Evolutionary conservation across 129 eudicot genomes (phyloP).

Genomic region (Flaveria ramosissima): DNA sequence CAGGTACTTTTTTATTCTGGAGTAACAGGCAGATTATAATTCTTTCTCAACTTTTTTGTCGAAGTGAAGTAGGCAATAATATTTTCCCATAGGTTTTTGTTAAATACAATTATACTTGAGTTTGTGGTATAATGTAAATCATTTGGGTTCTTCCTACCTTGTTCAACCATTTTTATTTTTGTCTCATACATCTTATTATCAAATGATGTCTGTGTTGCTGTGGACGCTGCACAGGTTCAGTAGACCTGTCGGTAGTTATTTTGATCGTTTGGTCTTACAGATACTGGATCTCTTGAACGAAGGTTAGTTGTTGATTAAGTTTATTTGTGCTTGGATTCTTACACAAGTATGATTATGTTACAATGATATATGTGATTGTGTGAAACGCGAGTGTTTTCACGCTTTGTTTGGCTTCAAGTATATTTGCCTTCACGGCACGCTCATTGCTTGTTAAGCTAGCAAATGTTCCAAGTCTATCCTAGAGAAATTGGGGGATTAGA

Average conservation of each 20-base stretch:
- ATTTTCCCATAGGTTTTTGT: slow-evolving; percentile 25
- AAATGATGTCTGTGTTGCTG: neutral
- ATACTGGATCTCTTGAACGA: neutral
- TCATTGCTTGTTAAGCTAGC: neutral
- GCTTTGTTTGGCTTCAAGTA: neutral
- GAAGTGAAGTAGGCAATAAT: slow-evolving; percentile 28
- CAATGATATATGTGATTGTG: neutral
- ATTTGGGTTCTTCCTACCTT: slow-evolving; percentile 1
- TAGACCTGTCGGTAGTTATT: neutral
- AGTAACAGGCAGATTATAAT: slow-evolving; percentile 13
- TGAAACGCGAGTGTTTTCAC: neutral
- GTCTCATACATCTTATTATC: neutral
- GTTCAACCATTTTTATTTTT: neutral
- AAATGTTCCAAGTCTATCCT: neutral
- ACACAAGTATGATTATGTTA: neutral
- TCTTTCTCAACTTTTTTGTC: slow-evolving; percentile 15
- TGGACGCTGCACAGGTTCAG: neutral
- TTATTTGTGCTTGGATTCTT: neutral
- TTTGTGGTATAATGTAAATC: slow-evolving; percentile 43
- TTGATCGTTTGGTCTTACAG: neutral
- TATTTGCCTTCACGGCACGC: neutral
- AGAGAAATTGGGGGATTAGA: no score
- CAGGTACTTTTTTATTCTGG: neutral
- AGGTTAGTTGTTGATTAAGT: neutral
- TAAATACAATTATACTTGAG: slow-evolving; percentile 20